Base-by-base conservation (phyloP, 129 eudicot species). In the Centaurea solstitialis region DNA sequence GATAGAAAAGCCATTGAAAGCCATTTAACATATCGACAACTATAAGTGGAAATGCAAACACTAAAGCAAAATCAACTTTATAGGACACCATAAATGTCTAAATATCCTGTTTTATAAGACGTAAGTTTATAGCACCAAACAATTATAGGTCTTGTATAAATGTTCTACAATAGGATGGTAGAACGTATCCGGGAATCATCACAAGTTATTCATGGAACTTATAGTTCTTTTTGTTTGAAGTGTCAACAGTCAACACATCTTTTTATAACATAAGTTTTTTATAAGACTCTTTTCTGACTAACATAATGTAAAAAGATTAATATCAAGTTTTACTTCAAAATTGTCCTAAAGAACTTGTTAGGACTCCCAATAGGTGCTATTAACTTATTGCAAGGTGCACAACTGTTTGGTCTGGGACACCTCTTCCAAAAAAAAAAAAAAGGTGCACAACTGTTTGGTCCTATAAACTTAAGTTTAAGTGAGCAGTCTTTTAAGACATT, bases 1-100 rank as follows among this genome's bases (percentile, higher is more conserved):
- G 87, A 70, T 74, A 75, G 53, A 72, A 75, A 73, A 66, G 18
- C 9, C 66, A 72, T 4, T 76, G 68, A 75, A 73, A 66, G 18
- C 9, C 66, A 72, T 4, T 76, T 53, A 53, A 22, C 53, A 18
- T 23, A 47, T 38, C 30, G 37, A 59, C 41, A 61, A 40, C 30
- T 20, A 68, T 26, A 78, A 5, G 23, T 18, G 7, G 9, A 68
- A 72, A 28, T 12, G 13, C 37, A 37, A 50, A 18, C 8, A 40
- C 9, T 17, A 35, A 7, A 13, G 33, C 50, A 70, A 7, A 26
- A 28, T 10, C 30, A 41, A 65, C 39, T 23, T 65, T 40, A 18
- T 20, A 66, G 24, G 64, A 53, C 8, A 8, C 20, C 64, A 53
- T 1, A 53, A 20, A 53, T 50, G 62, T 41, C 50, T 41, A 41